A percentile compares a stretch with the other conserved stretches of the same genome.
Evolutionary conservation across 257 asterid genomes (phyloP).

Genomic region (Misopates orontium): DNA sequence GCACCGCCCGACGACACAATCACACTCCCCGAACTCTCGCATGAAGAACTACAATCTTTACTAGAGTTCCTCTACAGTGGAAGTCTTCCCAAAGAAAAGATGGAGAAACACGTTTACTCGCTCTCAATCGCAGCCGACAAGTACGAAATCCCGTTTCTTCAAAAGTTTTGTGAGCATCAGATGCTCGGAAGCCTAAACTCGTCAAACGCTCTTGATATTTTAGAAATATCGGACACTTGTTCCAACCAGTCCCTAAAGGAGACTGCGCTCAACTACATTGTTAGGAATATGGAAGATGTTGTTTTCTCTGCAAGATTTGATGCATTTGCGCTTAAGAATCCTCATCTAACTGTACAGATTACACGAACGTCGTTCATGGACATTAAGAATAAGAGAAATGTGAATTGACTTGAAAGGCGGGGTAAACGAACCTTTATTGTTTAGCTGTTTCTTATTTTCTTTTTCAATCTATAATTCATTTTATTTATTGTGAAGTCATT

Average conservation of each 20-base stretch:
- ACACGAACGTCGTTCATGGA: constrained; percentile 89
- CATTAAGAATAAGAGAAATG: constrained; percentile 48
- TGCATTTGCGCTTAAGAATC: constrained; percentile 84
- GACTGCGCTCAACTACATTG: constrained; percentile 69
- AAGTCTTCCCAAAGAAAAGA: constrained; percentile 54
- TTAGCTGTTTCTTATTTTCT: too few relatives aligned
- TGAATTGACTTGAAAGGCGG: constrained; percentile 21
- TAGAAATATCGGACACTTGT: constrained; percentile 81
- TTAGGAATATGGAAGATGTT: constrained; percentile 82
- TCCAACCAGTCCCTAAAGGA: constrained; percentile 63
- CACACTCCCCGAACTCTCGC: constrained; percentile 59
- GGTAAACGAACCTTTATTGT: neutral
- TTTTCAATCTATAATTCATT: neutral
- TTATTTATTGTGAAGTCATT: neutral
- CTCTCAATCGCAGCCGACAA: constrained; percentile 87
- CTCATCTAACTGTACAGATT: constrained; percentile 85
- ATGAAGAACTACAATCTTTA: constrained; percentile 60
- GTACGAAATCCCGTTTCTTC: constrained; percentile 75
- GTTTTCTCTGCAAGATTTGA: constrained; percentile 77
- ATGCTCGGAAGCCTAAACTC: constrained; percentile 71
- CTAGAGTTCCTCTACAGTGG: constrained; percentile 79
- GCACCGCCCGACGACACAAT: constrained; percentile 66
- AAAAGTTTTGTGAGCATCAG: constrained; percentile 63
- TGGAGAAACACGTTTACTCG: constrained; percentile 67
- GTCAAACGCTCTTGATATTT: constrained; percentile 66